Evolutionary conservation across 2,329 filamentous ascomycete genomes (phyloP).

Genomic region (Sclerotinia glacialis): DNA sequence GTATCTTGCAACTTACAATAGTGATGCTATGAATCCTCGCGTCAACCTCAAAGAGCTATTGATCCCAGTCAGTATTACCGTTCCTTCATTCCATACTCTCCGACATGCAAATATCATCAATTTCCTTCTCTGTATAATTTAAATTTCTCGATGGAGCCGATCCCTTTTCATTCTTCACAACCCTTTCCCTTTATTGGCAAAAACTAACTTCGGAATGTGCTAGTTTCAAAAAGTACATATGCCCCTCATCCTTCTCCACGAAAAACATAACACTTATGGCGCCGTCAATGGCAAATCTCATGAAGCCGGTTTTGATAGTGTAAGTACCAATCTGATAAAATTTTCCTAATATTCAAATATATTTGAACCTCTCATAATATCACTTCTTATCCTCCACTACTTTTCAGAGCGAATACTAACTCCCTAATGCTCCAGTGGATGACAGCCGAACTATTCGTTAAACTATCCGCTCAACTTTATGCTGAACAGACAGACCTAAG

Average conservation of each 20-base stretch:
- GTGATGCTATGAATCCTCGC: conserved; percentile 43
- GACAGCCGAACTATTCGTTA: conserved; percentile 45
- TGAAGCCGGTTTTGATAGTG: conserved; percentile 60
- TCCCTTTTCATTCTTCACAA: background rate
- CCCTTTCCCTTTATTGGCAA: background rate
- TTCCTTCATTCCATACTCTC: too few species aligned
- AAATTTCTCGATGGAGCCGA: background rate
- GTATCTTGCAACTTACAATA: conserved; percentile 48
- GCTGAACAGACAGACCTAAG: conserved; percentile 20
- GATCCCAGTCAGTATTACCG: conserved; percentile 30
- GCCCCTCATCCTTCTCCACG: conserved; percentile 44
- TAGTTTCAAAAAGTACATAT: conserved; percentile 41
- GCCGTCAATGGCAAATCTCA: conserved; percentile 42
- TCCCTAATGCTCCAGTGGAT: conserved; percentile 36
- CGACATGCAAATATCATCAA: background rate
- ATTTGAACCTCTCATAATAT: background rate
- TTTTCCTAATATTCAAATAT: too few species aligned
- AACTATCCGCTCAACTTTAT: conserved; percentile 35
- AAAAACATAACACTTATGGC: conserved; percentile 38
- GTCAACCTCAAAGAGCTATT: conserved; percentile 50
- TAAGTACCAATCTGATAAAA: background rate
- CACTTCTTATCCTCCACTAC: background rate
- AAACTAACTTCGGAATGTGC: background rate
- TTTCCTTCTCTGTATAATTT: background rate
- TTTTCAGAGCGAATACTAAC: conserved; percentile 31